Percentiles rank a stretch among this genome's conserved stretches.
Evolutionary conservation across 2,329 filamentous ascomycete species (phyloP).

Genomic region (Calonectria hawksworthii): DNA sequence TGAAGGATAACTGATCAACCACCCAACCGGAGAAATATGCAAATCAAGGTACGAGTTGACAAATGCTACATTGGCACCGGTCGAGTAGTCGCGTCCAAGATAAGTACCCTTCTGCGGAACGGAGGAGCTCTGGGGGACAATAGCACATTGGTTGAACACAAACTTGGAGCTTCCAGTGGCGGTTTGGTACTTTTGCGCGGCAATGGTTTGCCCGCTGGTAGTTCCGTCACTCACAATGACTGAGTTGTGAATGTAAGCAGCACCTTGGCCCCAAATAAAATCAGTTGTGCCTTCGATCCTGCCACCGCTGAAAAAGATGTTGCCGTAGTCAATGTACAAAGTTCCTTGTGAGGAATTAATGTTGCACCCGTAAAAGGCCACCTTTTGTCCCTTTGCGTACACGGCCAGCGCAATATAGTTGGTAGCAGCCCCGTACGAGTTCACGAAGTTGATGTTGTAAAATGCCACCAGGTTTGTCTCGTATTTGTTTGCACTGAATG

Average conservation of each 20-base stretch:
- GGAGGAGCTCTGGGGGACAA: constrained; percentile 48
- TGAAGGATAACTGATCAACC: constrained; percentile 41
- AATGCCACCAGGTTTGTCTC: constrained; percentile 46
- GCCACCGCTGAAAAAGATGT: constrained; percentile 39
- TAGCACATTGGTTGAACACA: constrained; percentile 57
- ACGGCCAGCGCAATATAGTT: constrained; percentile 42
- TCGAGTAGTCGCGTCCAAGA: constrained; percentile 46
- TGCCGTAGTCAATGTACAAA: constrained; percentile 41
- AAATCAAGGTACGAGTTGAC: constrained; percentile 48
- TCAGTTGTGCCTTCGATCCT: constrained; percentile 38
- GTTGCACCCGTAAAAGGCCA: constrained; percentile 56
- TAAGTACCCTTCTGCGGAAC: constrained; percentile 43
- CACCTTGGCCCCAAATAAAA: constrained; percentile 41
- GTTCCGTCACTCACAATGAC: constrained; percentile 34
- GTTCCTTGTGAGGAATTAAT: constrained; percentile 41
- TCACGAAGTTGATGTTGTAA: constrained; percentile 50
- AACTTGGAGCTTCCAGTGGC: constrained; percentile 53
- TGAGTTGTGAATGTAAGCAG: constrained; percentile 43
- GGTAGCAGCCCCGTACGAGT: constrained; percentile 27
- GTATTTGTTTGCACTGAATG: constrained; percentile 46
- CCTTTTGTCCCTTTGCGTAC: constrained; percentile 53
- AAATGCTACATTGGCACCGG: constrained; percentile 43
- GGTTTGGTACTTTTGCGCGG: constrained; percentile 45
- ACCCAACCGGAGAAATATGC: constrained; percentile 45
- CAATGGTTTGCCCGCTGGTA: constrained; percentile 42